Percentiles rank a stretch among this genome's conserved stretches.
phyloP scores from a whole-genome alignment of 129 eudicot genomes.

The Logfia minima region DNA sequence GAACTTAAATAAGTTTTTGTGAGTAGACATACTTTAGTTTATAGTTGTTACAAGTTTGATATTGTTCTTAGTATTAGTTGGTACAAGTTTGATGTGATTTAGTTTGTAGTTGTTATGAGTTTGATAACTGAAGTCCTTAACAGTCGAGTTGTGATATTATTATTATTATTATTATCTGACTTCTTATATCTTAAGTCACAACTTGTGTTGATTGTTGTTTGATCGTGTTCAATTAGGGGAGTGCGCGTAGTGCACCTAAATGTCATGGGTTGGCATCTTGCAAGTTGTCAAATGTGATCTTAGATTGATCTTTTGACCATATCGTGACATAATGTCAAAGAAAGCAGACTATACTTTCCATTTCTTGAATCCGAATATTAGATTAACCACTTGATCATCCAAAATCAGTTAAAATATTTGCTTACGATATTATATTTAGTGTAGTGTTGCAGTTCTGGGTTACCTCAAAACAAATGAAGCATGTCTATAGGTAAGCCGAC shows the following conservation, averaged over 20 bases:
- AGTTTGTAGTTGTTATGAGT: neutral
- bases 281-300: neutral
- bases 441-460: too few relatives aligned
- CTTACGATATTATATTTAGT: too few relatives aligned
- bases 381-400: too few relatives aligned
- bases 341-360: neutral
- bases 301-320: neutral
- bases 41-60: constrained; percentile 1
- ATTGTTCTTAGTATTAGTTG: neutral
- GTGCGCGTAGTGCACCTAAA: neutral
- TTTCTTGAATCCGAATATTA: neutral
- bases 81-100: constrained; percentile 13
- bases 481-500: too few relatives aligned
- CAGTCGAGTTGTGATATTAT: neutral
- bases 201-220: neutral
- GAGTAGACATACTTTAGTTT: constrained; percentile 18
- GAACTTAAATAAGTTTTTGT: constrained; percentile 10
- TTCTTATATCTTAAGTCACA: neutral
- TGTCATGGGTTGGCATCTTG: neutral
- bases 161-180: neutral
- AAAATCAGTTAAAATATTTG: too few relatives aligned
- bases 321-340: neutral
- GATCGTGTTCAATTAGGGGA: neutral
- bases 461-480: too few relatives aligned
- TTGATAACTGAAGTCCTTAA: neutral